These are phyloP conservation scores for Pterothamnion heteromorphum DNA, from an alignment of 31 red algal genomes.

Conservation along the genomic window DNA sequence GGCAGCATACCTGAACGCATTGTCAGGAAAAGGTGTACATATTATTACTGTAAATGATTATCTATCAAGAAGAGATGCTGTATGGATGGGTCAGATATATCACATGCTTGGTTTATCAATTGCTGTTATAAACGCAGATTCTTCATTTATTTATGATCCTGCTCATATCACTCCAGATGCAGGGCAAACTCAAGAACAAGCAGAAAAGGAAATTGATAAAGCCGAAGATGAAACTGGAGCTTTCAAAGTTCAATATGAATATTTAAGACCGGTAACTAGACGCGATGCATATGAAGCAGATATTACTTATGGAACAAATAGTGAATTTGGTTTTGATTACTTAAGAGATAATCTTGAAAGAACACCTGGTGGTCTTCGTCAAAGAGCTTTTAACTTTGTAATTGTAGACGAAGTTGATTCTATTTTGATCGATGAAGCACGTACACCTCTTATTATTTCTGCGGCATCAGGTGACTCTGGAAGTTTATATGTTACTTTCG, in stretches of 20 bases:
- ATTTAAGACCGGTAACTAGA: too few species aligned
- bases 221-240: too few species aligned
- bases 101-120: not conserved
- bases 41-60: slow-evolving; percentile 50
- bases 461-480: slow-evolving; percentile 45
- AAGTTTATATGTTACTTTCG: slow-evolving; percentile 65
- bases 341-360: slow-evolving; percentile 83
- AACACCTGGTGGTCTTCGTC: slow-evolving; percentile 55
- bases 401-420: slow-evolving; percentile 97
- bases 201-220: too few species aligned
- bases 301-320: slow-evolving; percentile 91
- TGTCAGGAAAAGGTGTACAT: slow-evolving; percentile 2
- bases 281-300: slow-evolving; percentile 62
- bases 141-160: not conserved
- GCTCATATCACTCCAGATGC: too few species aligned
- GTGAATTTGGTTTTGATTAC: slow-evolving; percentile 96
- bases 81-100: not conserved
- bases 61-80: slow-evolving; percentile 40
- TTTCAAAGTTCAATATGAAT: too few species aligned
- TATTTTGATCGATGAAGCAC: slow-evolving; percentile 95
- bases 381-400: slow-evolving; percentile 65
- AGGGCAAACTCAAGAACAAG: too few species aligned
- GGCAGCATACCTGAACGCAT: slow-evolving; percentile 34
- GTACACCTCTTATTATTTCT: slow-evolving; percentile 96
- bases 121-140: not conserved